A percentile compares a stretch with the other conserved stretches of the same genome.
Conservation (phyloP, 179 eudicot genomes). For the Heliamphora pulchella region DNA sequence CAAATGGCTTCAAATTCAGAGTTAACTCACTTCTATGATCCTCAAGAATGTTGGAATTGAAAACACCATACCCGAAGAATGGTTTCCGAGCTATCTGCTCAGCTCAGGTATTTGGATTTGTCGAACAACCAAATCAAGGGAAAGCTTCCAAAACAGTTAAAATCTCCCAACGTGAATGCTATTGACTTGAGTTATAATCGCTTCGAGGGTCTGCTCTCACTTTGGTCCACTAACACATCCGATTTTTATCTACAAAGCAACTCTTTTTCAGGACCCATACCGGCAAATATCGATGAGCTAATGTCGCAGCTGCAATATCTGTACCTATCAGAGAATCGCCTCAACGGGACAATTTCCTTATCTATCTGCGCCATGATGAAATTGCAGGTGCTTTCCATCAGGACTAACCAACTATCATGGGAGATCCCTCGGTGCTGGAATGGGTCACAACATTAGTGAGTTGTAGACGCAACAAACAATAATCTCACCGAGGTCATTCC, state of each 20-base stretch:
- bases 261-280: background rate
- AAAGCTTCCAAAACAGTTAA: background rate
- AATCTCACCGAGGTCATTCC: constrained; percentile 18
- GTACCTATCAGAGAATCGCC: background rate
- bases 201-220: background rate
- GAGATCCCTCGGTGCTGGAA: constrained; percentile 17
- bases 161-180: background rate
- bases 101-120: constrained; percentile 6
- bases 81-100: constrained; percentile 7
- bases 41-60: background rate
- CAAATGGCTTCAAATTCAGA: background rate
- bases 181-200: constrained; percentile 3
- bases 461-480: background rate
- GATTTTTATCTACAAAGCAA: background rate
- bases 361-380: background rate
- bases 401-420: background rate
- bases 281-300: constrained; percentile 9
- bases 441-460: background rate
- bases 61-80: background rate
- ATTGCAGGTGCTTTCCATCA: background rate
- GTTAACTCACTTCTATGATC: background rate
- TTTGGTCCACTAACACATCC: background rate
- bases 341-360: background rate
- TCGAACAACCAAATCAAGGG: constrained; percentile 15
- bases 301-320: background rate